Evolutionary conservation across 129 eudicot genomes (phyloP).

Genomic region (Pseudognaphalium luteoalbum): DNA sequence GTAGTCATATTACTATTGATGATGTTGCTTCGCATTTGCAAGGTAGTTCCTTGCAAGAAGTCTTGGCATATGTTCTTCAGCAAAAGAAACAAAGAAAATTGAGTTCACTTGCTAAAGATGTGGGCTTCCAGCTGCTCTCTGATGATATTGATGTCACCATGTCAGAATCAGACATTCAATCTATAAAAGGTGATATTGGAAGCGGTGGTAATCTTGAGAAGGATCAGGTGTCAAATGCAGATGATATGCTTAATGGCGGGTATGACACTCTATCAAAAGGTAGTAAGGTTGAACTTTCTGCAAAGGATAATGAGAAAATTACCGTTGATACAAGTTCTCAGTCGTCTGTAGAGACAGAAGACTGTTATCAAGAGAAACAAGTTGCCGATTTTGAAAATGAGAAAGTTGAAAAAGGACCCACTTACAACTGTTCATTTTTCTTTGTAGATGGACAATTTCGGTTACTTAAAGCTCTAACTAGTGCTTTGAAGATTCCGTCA

Average conservation of each 20-base stretch:
- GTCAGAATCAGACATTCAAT: slow-evolving; percentile 37
- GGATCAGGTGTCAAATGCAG: slow-evolving; percentile 26
- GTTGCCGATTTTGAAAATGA: slow-evolving; percentile 34
- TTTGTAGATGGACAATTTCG: slow-evolving; percentile 66
- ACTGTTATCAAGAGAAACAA: slow-evolving; percentile 7
- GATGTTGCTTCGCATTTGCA: slow-evolving; percentile 54
- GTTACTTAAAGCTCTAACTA: slow-evolving; percentile 58
- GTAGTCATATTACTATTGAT: slow-evolving; percentile 57
- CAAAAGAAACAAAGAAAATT: slow-evolving; percentile 57
- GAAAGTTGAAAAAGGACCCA: slow-evolving; percentile 32
- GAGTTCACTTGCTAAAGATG: slow-evolving; percentile 86
- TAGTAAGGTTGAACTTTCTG: slow-evolving; percentile 26
- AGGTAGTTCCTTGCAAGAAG: slow-evolving; percentile 72
- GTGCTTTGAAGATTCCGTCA: slow-evolving; percentile 53
- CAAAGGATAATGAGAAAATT: slow-evolving; percentile 29
- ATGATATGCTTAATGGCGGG: slow-evolving; percentile 23
- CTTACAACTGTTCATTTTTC: slow-evolving; percentile 61
- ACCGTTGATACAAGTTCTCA: slow-evolving; percentile 30
- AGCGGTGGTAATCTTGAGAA: slow-evolving; percentile 28
- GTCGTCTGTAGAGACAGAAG: slow-evolving; percentile 18
- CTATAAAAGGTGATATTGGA: slow-evolving; percentile 35
- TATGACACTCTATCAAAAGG: slow-evolving; percentile 22
- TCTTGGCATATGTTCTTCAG: slow-evolving; percentile 65
- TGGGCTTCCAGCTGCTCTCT: slow-evolving; percentile 85
- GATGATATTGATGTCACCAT: slow-evolving; percentile 68